A percentile compares a stretch with the other conserved stretches of the same genome.
Evolutionary conservation across 148 eudicot genomes (phyloP).

Genomic region (Vaccinium vitisidaea): DNA sequence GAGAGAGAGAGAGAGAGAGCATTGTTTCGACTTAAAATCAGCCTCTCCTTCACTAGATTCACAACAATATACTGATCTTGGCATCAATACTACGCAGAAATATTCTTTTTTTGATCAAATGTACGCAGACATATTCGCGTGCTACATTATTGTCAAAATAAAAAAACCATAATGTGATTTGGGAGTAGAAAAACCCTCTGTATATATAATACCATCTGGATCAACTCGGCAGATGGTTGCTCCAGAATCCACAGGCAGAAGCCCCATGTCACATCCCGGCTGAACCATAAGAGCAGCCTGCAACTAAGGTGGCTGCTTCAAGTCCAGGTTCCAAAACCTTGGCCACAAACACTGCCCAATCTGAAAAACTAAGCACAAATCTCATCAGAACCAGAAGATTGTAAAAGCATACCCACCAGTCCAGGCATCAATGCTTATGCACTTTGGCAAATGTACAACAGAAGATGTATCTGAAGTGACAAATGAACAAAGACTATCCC

Average conservation of each 20-base stretch:
- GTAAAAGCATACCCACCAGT: neutral
- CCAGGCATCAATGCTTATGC: neutral
- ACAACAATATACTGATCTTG: neutral
- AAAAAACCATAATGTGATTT: neutral
- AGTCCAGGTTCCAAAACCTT: neutral
- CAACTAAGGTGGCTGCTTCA: neutral
- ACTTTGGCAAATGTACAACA: neutral
- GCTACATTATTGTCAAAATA: neutral
- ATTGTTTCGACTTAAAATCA: neutral
- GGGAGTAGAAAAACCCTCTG: neutral
- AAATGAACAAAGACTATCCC: neutral
- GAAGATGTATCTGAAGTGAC: neutral
- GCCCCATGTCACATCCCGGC: neutral
- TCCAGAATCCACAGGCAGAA: slow-evolving; percentile 1
- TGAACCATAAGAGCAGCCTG: neutral
- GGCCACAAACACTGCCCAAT: neutral
- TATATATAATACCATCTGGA: neutral
- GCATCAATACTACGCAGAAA: neutral
- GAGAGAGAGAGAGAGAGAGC: neutral
- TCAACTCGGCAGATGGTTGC: slow-evolving; percentile 9
- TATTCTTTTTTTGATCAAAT: no score
- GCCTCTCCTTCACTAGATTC: neutral
- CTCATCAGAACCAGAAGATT: neutral
- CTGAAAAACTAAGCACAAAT: slow-evolving; percentile 7
- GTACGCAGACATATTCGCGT: neutral